phyloP scores from a whole-genome alignment of 257 asterid species.

The Lycium ferocissimum region DNA sequence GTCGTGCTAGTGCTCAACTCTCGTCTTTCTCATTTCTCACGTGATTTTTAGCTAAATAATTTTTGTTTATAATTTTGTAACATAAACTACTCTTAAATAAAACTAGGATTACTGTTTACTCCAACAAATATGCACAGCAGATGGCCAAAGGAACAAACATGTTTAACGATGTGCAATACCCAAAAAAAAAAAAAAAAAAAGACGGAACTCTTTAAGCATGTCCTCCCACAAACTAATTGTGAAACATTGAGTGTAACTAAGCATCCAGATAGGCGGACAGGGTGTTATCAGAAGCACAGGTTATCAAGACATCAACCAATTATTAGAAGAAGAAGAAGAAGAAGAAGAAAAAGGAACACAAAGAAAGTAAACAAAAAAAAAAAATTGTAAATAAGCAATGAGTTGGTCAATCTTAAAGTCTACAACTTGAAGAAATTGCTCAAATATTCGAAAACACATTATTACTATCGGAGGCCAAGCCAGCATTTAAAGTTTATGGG shows the following conservation, averaged over 20 bases:
- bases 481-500: no score
- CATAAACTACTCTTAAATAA: not conserved
- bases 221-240: not conserved
- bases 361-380: not conserved
- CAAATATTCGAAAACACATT: not conserved
- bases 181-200: not conserved
- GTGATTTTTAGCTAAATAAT: not conserved
- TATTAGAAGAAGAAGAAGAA: no score
- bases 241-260: not conserved
- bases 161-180: not conserved
- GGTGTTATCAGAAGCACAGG: not conserved
- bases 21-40: not conserved
- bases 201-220: not conserved
- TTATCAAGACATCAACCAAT: not conserved
- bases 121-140: no score
- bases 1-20: no score
- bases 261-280: constrained; percentile 15
- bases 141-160: no score
- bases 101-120: not conserved
- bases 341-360: not conserved
- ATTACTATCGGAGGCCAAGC: not conserved
- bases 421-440: not conserved
- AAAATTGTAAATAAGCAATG: not conserved
- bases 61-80: not conserved
- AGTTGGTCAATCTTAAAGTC: not conserved